phyloP scores from a whole-genome alignment of 306 rosid species.

The Datisca glomerata region DNA sequence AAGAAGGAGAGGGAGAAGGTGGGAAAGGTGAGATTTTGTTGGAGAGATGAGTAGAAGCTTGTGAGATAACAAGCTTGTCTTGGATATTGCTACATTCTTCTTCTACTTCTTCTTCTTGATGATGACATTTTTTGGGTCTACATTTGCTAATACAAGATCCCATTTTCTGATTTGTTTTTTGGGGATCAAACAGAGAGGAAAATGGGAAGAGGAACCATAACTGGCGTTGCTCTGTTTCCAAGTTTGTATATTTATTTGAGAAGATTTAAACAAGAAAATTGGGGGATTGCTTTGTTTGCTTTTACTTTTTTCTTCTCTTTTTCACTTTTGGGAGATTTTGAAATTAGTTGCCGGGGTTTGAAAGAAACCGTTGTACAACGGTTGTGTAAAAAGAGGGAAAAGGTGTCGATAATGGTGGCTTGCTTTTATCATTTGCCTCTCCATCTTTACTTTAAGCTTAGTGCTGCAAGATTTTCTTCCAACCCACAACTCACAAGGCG shows the following conservation, averaged over 20 bases:
- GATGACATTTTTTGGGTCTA: constrained; percentile 30
- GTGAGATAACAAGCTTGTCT: constrained; percentile 45
- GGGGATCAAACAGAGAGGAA: neutral
- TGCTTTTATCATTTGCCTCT: too few relatives aligned
- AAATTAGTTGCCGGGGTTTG: constrained; percentile 61
- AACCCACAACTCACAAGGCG: too few relatives aligned
- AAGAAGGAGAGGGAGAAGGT: constrained; percentile 47
- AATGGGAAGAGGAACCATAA: neutral
- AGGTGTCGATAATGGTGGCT: neutral
- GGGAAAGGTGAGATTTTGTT: constrained; percentile 45
- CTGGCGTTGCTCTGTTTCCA: constrained; percentile 1
- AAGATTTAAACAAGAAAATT: constrained; percentile 19
- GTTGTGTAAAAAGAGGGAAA: constrained; percentile 15
- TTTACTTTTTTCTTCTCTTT: constrained; percentile 25
- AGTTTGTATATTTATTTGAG: constrained; percentile 17
- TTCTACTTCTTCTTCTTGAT: too few relatives aligned
- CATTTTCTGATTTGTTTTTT: constrained; percentile 36
- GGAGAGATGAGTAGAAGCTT: constrained; percentile 21
- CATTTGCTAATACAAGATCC: constrained; percentile 95
- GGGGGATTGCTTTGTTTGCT: constrained; percentile 8
- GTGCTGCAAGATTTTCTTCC: too few relatives aligned
- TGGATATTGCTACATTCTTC: constrained; percentile 10
- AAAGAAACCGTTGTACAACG: constrained; percentile 75
- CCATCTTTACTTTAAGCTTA: too few relatives aligned
- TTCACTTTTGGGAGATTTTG: constrained; percentile 30